Evolutionary conservation across 768 basidiomycete species (phyloP), one percentile per base, ranked within the genome.

Genomic region (Psilocybe azurescens): DNA sequence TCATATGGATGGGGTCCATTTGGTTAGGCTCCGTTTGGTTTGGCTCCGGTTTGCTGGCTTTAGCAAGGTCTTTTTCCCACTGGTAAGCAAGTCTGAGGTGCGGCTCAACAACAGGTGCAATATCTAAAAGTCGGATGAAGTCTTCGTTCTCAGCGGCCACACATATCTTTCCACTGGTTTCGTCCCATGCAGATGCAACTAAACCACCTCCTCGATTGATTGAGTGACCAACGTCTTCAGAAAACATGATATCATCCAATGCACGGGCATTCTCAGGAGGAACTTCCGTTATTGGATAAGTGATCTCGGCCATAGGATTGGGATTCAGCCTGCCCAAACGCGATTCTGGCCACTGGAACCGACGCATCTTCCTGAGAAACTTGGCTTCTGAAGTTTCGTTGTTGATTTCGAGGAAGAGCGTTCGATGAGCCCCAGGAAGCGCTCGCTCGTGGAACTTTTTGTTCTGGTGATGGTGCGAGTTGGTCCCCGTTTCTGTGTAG

Each of bases 121-220:
- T 51, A 55, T 67, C 62, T 18, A 59, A 59, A 11, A 65, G 59
- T n/a, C 53, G 50, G 9, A 69, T 66, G 29, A 39, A 30, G 16
- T 69, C 62, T 8, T 60, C 52, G 7, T 59, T 53, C 33, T 69
- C 68, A 11, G 64, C 55, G 1, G 65, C 63, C 7, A 67, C 56
- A 52, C 65, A 65, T 13, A 89, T 77, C 41, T 88, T 78, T 3
- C 88, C 89, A 11, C 83, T 85, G 24, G 79, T 76, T 70, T 90
- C 89, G 62, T 91, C 89, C 86, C 86, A 91, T 6, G 84, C 77
- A 36, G 89, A 79, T 16, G 84, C 78, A n/a, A 73, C 72, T 38
- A 87, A 69, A 0, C 74, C 74, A 9, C 75, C 75, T 11, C 63
- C 47, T 13, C 51, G 50, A 39, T 71, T 74, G 24, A 74, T 64